Conservation (phyloP, 1,139 yeast genomes). For the Candida dubliniensis region DNA sequence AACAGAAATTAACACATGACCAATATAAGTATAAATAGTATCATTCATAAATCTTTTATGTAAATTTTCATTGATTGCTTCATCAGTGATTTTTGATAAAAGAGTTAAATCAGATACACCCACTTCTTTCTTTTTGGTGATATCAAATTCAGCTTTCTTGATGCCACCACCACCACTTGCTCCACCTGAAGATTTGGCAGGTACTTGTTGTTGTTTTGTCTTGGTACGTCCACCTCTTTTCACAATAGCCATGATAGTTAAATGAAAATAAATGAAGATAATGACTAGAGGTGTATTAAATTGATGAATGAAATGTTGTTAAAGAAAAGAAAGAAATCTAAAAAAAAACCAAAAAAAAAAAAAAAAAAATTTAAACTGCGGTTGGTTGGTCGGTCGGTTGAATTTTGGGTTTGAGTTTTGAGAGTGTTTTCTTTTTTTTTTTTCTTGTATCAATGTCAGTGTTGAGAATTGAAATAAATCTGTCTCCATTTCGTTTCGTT, state of each 20-base stretch:
- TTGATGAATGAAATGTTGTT: neutral
- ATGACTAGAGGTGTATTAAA: neutral
- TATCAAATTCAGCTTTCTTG: constrained; percentile 89
- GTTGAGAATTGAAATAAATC: too few relatives aligned
- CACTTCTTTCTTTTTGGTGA: constrained; percentile 88
- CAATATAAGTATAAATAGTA: constrained; percentile 85
- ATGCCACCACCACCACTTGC: constrained; percentile 44
- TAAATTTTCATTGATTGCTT: constrained; percentile 87
- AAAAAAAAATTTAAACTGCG: too few relatives aligned
- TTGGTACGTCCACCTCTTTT: constrained; percentile 72
- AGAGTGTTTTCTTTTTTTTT: too few relatives aligned
- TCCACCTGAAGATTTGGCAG: constrained; percentile 43
- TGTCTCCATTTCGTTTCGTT: too few relatives aligned
- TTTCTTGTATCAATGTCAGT: too few relatives aligned
- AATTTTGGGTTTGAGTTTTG: too few relatives aligned
- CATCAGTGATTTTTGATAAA: constrained; percentile 85
- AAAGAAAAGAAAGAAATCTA: too few relatives aligned
- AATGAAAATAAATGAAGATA: too few relatives aligned
- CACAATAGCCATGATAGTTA: constrained; percentile 62
- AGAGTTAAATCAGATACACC: constrained; percentile 95
- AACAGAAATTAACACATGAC: constrained; percentile 88
- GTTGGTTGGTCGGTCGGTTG: too few relatives aligned
- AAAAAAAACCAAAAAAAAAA: too few relatives aligned
- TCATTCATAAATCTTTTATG: constrained; percentile 87
- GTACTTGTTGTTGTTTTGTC: constrained; percentile 56